Conservation (phyloP, 108 stramenopile genomes). For the Fragilariopsis cylindrus region DNA sequence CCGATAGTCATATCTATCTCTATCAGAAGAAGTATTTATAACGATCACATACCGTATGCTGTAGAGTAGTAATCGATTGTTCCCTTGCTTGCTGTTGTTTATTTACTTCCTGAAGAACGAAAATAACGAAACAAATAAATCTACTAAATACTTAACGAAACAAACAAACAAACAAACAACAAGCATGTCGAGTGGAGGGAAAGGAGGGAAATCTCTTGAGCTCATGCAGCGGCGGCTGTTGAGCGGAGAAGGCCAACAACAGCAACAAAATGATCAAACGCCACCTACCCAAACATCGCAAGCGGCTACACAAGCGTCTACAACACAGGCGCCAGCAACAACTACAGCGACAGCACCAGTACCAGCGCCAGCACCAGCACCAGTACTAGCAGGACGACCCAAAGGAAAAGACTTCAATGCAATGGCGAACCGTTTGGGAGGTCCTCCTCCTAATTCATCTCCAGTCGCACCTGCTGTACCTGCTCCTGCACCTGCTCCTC, state of each 20-base stretch:
- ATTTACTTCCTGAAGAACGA: no score
- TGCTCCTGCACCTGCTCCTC: slow-evolving; percentile 15
- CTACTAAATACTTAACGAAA: neutral
- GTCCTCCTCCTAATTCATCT: neutral
- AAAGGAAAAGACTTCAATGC: slow-evolving; percentile 85
- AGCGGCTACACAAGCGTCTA: slow-evolving; percentile 20
- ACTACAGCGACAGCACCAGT: slow-evolving; percentile 19
- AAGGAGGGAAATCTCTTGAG: slow-evolving; percentile 48
- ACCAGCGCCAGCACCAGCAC: slow-evolving; percentile 8
- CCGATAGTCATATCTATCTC: no score
- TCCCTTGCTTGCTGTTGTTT: no score
- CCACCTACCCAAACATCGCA: slow-evolving; percentile 12
- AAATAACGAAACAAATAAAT: no score
- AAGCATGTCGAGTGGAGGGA: slow-evolving; percentile 5
- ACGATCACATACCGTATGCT: no score
- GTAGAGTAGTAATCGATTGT: no score
- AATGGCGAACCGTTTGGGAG: slow-evolving; percentile 55
- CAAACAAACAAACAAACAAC: neutral
- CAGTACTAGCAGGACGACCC: slow-evolving; percentile 34
- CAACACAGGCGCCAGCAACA: slow-evolving; percentile 28
- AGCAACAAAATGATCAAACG: slow-evolving; percentile 9
- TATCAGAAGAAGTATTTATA: no score
- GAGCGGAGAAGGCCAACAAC: slow-evolving; percentile 21
- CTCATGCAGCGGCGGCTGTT: slow-evolving; percentile 51
- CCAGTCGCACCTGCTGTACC: neutral